Conservation (phyloP, 495 filamentous ascomycete species). For the Neurospora intermedia region DNA sequence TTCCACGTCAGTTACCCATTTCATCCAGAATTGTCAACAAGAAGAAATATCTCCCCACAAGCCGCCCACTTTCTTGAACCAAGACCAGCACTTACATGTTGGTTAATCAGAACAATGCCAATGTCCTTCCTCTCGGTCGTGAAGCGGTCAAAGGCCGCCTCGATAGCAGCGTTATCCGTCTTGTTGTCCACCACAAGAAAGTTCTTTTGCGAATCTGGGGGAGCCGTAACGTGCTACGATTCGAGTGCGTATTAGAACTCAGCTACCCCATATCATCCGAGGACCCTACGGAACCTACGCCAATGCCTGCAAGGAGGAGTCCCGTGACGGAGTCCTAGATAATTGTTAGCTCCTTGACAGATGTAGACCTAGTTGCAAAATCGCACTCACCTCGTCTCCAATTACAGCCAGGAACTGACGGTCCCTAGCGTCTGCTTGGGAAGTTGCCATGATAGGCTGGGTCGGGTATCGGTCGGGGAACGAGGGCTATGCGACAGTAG, state of each 20-base stretch:
- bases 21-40: too few species aligned
- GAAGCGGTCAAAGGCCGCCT: slow-evolving; percentile 83
- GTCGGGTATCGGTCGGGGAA: not conserved
- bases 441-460: slow-evolving; percentile 31
- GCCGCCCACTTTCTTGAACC: not conserved
- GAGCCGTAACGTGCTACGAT: slow-evolving; percentile 28
- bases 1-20: not conserved
- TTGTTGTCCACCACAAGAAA: slow-evolving; percentile 93
- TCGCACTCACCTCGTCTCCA: slow-evolving; percentile 72
- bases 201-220: slow-evolving; percentile 86
- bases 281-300: slow-evolving; percentile 47
- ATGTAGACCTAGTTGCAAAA: not conserved
- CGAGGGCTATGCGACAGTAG: not conserved
- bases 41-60: too few species aligned
- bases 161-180: slow-evolving; percentile 79
- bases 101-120: slow-evolving; percentile 91
- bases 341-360: slow-evolving; percentile 14
- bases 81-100: slow-evolving; percentile 59
- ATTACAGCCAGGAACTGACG: slow-evolving; percentile 95
- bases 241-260: not conserved
- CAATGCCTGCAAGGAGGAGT: slow-evolving; percentile 85
- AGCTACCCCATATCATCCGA: not conserved
- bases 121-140: slow-evolving; percentile 88
- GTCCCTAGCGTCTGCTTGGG: slow-evolving; percentile 64
- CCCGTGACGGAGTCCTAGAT: slow-evolving; percentile 83